These are phyloP conservation scores for Chrysanthemum lavandulifolium DNA, from an alignment of 129 eudicot species.

Conservation along the genomic window DNA sequence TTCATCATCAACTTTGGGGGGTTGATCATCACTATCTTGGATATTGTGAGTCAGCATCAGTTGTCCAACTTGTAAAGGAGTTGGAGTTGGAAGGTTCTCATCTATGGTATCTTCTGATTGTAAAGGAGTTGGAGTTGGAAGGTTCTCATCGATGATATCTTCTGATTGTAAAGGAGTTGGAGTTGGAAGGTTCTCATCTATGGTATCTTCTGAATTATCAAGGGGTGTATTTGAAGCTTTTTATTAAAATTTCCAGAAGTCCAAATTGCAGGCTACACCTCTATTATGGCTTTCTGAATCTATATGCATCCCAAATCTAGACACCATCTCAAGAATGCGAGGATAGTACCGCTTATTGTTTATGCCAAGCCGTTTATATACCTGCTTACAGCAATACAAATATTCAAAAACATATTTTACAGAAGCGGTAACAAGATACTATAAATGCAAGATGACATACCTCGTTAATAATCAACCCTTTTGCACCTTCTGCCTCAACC, in stretches of 20 bases:
- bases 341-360: slow-evolving; percentile 52
- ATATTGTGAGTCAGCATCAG: slow-evolving; percentile 28
- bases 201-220: slow-evolving; percentile 26
- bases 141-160: slow-evolving; percentile 19
- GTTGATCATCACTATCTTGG: slow-evolving; percentile 32
- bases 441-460: slow-evolving; percentile 35
- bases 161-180: slow-evolving; percentile 25
- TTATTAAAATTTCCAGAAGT: slow-evolving; percentile 58
- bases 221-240: slow-evolving; percentile 30
- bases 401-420: background rate
- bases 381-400: slow-evolving; percentile 39
- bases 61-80: slow-evolving; percentile 24
- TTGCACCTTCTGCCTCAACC: slow-evolving; percentile 81
- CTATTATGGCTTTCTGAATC: slow-evolving; percentile 61
- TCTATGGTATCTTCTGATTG: slow-evolving; percentile 16
- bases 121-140: background rate
- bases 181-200: slow-evolving; percentile 21
- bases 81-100: slow-evolving; percentile 17
- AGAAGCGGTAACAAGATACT: background rate
- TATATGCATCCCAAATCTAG: slow-evolving; percentile 69
- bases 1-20: slow-evolving; percentile 35
- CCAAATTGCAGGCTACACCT: slow-evolving; percentile 68
- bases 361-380: slow-evolving; percentile 75
- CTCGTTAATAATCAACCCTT: slow-evolving; percentile 71
- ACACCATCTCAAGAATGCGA: slow-evolving; percentile 49